These are phyloP conservation scores for Colletotrichum sidae DNA, from an alignment of 2,329 filamentous ascomycete species.

Conservation along the genomic window DNA sequence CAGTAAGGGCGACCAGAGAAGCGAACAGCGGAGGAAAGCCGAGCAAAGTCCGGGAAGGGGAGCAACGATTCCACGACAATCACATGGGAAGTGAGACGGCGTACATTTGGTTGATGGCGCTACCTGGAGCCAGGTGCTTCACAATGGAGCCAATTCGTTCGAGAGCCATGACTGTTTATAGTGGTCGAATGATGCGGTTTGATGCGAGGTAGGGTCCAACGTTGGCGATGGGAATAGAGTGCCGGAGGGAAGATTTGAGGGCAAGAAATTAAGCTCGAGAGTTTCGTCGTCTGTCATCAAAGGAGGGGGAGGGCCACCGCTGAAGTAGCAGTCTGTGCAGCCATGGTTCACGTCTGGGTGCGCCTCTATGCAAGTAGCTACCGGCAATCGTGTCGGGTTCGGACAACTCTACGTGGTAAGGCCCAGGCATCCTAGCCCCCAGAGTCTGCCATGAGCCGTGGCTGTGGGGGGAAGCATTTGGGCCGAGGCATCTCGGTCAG, in stretches of 20 bases:
- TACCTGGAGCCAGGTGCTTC: slow-evolving; percentile 83
- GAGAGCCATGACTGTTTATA: slow-evolving; percentile 72
- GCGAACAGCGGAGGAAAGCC: too few species aligned
- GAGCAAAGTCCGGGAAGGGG: background rate
- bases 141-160: slow-evolving; percentile 90
- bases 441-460: background rate
- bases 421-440: background rate
- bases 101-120: slow-evolving; percentile 82
- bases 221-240: background rate
- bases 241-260: background rate
- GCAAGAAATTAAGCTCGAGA: slow-evolving; percentile 27
- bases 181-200: background rate
- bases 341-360: slow-evolving; percentile 29
- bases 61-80: background rate
- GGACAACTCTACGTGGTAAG: slow-evolving; percentile 14
- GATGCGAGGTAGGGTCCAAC: background rate
- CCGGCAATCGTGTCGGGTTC: slow-evolving; percentile 35
- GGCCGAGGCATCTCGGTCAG: slow-evolving; percentile 37
- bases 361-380: slow-evolving; percentile 19
- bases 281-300: slow-evolving; percentile 17
- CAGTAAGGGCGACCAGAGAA: slow-evolving; percentile 1
- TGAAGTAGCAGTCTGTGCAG: slow-evolving; percentile 11
- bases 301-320: slow-evolving; percentile 5
- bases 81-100: slow-evolving; percentile 45
- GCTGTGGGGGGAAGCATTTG: slow-evolving; percentile 32